Evolutionary conservation across 257 asterid genomes (phyloP).

Genomic region (Galeopsis tetrahit): DNA sequence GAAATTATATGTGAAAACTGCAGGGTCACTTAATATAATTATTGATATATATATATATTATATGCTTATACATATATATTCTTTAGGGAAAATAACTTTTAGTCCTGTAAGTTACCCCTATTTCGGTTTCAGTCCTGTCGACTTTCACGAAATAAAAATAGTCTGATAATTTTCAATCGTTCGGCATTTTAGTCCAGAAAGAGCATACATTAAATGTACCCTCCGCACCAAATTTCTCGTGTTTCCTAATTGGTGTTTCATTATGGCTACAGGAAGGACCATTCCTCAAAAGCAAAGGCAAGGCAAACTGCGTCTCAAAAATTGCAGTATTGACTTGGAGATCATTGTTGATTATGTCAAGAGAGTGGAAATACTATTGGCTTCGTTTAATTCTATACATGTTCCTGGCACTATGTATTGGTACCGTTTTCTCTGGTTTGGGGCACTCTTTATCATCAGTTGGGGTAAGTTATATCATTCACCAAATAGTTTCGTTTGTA

Average conservation of each 20-base stretch:
- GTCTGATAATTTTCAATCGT: too few species aligned
- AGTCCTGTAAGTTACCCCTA: too few species aligned
- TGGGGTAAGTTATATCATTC: slow-evolving; percentile 59
- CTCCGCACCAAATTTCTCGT: neutral
- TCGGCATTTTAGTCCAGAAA: too few species aligned
- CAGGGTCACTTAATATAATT: neutral
- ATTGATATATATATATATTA: neutral
- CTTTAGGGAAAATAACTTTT: too few species aligned
- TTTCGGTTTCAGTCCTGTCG: too few species aligned
- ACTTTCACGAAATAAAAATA: too few species aligned
- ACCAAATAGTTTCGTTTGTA: slow-evolving; percentile 5
- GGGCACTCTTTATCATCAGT: slow-evolving; percentile 98
- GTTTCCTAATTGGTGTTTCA: slow-evolving; percentile 23
- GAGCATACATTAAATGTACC: neutral
- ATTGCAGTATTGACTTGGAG: slow-evolving; percentile 93
- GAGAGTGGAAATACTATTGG: slow-evolving; percentile 99
- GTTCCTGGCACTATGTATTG: slow-evolving; percentile 79
- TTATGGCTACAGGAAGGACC: slow-evolving; percentile 78
- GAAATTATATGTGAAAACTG: neutral
- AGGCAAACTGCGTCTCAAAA: slow-evolving; percentile 60
- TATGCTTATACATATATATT: neutral
- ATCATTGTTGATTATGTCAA: slow-evolving; percentile 94
- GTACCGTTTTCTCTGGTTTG: slow-evolving; percentile 85
- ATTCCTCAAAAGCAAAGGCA: slow-evolving; percentile 85
- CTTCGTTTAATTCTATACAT: slow-evolving; percentile 83